phyloP scores from a whole-genome alignment of 2,329 filamentous ascomycete species.

The Talaromyces funiculosus region DNA sequence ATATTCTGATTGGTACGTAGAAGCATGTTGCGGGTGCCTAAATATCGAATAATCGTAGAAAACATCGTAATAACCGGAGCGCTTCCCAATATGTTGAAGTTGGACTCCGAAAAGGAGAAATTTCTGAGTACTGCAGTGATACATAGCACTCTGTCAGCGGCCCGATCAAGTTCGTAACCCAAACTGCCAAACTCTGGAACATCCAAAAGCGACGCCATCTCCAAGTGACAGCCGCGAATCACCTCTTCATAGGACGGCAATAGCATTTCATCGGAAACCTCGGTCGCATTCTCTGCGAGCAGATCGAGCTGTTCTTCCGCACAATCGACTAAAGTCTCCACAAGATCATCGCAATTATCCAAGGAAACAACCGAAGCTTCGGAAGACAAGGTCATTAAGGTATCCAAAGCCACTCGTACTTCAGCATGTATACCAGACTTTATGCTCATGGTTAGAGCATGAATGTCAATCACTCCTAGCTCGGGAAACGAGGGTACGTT shows the following conservation, averaged over 20 bases:
- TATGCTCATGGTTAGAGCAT: slow-evolving; percentile 80
- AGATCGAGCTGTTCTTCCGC: slow-evolving; percentile 82
- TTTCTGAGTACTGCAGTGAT: slow-evolving; percentile 91
- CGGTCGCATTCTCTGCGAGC: slow-evolving; percentile 75
- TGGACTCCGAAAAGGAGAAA: slow-evolving; percentile 76
- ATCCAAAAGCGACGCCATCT: slow-evolving; percentile 67
- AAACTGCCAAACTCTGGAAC: slow-evolving; percentile 67
- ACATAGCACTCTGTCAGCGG: slow-evolving; percentile 80
- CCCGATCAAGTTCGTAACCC: slow-evolving; percentile 76
- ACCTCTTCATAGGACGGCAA: slow-evolving; percentile 84
- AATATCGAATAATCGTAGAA: slow-evolving; percentile 73
- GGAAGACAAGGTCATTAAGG: slow-evolving; percentile 65
- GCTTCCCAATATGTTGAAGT: slow-evolving; percentile 69
- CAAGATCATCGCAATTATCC: slow-evolving; percentile 74
- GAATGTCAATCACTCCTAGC: slow-evolving; percentile 82
- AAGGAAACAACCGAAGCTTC: slow-evolving; percentile 61
- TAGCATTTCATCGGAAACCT: slow-evolving; percentile 80
- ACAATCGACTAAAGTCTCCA: slow-evolving; percentile 83
- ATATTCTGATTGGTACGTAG: slow-evolving; percentile 77
- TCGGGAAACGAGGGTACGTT: slow-evolving; percentile 70
- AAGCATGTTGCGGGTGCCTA: slow-evolving; percentile 84
- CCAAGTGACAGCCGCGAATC: slow-evolving; percentile 67
- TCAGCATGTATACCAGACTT: slow-evolving; percentile 87
- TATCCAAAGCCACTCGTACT: slow-evolving; percentile 83
- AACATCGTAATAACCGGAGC: slow-evolving; percentile 75